A percentile compares a stretch with the other conserved stretches of the same genome.
phyloP scores from a whole-genome alignment of 176 grass and related monocot species.

The Coix lacrymajobi region DNA sequence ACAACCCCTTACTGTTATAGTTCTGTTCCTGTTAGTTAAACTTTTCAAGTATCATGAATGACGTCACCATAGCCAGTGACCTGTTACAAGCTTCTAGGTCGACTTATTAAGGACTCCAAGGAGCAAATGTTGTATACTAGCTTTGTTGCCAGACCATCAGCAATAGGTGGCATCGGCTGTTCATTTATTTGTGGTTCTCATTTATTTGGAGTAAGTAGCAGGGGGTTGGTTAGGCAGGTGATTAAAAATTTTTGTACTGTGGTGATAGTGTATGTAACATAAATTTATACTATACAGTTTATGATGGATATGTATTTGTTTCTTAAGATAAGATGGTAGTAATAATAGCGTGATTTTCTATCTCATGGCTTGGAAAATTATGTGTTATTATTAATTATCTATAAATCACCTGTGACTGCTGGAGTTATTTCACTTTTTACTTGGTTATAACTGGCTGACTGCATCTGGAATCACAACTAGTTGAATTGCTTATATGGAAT shows the following conservation, averaged over 20 bases:
- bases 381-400: not conserved
- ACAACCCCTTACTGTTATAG: conserved; percentile 11
- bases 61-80: not conserved
- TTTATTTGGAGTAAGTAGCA: not conserved
- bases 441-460: not conserved
- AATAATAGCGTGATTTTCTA: not conserved
- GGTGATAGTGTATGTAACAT: conserved; percentile 20
- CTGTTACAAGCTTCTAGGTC: not conserved
- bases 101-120: not conserved
- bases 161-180: not conserved
- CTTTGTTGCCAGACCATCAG: not conserved
- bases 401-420: not conserved
- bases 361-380: not conserved
- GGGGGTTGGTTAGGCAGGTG: not conserved
- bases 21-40: conserved; percentile 7
- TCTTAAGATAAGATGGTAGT: not conserved
- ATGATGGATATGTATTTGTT: conserved; percentile 5
- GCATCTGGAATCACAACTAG: not conserved
- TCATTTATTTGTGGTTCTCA: conserved; percentile 15
- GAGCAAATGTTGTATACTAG: conserved; percentile 14
- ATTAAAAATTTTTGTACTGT: conserved; percentile 18
- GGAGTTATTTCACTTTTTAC: not conserved
- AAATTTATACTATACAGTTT: conserved; percentile 9
- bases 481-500: not conserved
- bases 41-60: not conserved